phyloP scores from a whole-genome alignment of 208 protist species.

The Porcisia hertigi region DNA sequence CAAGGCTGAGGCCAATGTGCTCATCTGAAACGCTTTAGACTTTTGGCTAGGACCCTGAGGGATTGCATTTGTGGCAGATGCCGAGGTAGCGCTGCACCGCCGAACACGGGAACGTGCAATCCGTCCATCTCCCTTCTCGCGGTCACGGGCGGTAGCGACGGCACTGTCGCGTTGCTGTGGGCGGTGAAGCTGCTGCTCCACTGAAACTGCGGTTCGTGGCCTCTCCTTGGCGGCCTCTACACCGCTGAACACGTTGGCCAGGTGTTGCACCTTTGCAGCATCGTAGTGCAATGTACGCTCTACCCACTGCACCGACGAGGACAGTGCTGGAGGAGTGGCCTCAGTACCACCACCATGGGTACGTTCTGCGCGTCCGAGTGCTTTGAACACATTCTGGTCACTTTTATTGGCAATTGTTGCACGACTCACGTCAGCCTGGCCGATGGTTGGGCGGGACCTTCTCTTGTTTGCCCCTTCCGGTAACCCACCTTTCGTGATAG shows the following conservation, averaged over 20 bases:
- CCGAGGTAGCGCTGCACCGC: background rate
- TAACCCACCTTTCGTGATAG: background rate
- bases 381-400: background rate
- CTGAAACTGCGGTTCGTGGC: background rate
- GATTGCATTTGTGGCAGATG: background rate
- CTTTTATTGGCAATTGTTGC: background rate
- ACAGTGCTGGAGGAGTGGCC: background rate
- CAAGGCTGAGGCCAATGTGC: background rate
- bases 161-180: background rate
- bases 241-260: conserved; percentile 21
- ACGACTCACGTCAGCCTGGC: background rate
- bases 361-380: background rate
- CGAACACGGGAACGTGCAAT: background rate
- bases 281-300: conserved; percentile 22
- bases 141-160: background rate
- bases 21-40: background rate
- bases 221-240: background rate
- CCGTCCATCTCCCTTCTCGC: background rate
- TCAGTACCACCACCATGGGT: background rate
- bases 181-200: conserved; percentile 10
- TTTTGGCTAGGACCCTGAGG: too few relatives aligned
- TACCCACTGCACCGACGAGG: conserved; percentile 16
- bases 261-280: conserved; percentile 14
- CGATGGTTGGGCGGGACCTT: background rate
- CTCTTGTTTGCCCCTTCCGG: background rate